Evolutionary conservation across 257 asterid genomes (phyloP), one percentile per base, ranked within the genome.

Genomic region (Ilex asprella): DNA sequence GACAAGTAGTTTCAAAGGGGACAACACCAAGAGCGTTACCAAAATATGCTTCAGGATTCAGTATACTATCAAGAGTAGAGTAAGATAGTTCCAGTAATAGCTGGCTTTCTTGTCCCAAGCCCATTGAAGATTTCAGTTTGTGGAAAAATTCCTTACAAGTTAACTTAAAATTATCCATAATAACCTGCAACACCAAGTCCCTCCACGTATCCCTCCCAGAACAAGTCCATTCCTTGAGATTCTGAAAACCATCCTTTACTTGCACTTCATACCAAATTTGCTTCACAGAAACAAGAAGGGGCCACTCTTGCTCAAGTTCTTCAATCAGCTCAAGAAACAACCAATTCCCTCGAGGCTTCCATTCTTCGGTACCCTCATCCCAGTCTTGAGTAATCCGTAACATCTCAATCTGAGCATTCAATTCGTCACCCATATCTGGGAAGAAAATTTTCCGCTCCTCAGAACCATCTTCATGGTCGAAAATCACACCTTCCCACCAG

Each of bases 401-500:
- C 56, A 3, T 71, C 43, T 67, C 76, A 55, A 82, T 62, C 16
- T 21, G 55, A 41, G 58, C 82, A 41, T 54, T 84, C 82, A 81
- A 61, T 72, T 93, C 97, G 58, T 89, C 96, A 10, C 99, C 97
- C 86, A 82, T 58, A 31, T 87, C 99, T 0, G 97, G 99, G 53
- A 93, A 89, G 81, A 85, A 93, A 58, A 93, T 74, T 43, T 72
- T 85, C 56, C 97, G 60, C 29, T 61, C 67, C 56, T 69, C 71
- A 14, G 69, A 61, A 30, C 88, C 90, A 50, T 85, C 87, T 55
- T 73, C 79, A 2, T 65, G 81, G 73, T 93, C 97, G 71, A 87
- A 75, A 31, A 93, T 53, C 63, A 89, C 97, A 55, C 97, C 99
- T 75, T 93, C 99, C 99, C 99, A 89, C 97, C 97, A 93, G 5